These are phyloP conservation scores for Hypholoma sublateritium DNA, from an alignment of 768 basidiomycete species.

Conservation along the genomic window DNA sequence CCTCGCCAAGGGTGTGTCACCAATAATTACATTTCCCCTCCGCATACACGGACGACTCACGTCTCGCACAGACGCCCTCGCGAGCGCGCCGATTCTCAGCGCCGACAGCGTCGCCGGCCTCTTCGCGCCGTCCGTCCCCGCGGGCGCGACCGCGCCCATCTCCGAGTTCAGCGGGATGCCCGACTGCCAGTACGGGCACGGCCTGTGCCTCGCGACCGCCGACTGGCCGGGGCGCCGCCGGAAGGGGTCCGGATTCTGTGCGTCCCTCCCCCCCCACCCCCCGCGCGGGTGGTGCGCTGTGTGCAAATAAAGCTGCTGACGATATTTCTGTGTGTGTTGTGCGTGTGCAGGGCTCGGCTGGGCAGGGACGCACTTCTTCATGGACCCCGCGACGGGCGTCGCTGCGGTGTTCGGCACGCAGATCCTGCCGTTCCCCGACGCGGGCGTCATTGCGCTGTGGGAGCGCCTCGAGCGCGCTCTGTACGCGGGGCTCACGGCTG, in stretches of 20 bases:
- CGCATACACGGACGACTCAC: too few species aligned
- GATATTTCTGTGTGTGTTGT: not conserved
- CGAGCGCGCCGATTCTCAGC: conserved; percentile 8
- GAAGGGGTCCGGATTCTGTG: conserved; percentile 30
- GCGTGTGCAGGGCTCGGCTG: conserved; percentile 30
- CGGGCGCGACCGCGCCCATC: not conserved
- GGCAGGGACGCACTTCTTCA: conserved; percentile 29
- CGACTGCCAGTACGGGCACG: too few species aligned
- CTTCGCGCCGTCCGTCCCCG: conserved; percentile 20
- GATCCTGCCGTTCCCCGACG: conserved; percentile 5
- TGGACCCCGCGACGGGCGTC: conserved; percentile 33
- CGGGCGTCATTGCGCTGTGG: too few species aligned
- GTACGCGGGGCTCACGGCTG: too few species aligned
- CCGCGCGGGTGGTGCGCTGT: too few species aligned
- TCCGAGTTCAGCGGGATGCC: too few species aligned
- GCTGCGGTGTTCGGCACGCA: conserved; percentile 33
- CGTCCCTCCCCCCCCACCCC: conserved; percentile 11
- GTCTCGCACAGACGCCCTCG: not conserved
- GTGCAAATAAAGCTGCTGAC: too few species aligned
- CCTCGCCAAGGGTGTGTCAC: conserved; percentile 24
- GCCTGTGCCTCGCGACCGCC: too few species aligned
- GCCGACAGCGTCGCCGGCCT: conserved; percentile 10
- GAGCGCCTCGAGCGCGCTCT: too few species aligned
- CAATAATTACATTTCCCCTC: too few species aligned
- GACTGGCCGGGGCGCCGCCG: conserved; percentile 1